These are phyloP conservation scores for Rutstroemia sydowiana DNA, from an alignment of 2,329 filamentous ascomycete species.

Conservation along the genomic window DNA sequence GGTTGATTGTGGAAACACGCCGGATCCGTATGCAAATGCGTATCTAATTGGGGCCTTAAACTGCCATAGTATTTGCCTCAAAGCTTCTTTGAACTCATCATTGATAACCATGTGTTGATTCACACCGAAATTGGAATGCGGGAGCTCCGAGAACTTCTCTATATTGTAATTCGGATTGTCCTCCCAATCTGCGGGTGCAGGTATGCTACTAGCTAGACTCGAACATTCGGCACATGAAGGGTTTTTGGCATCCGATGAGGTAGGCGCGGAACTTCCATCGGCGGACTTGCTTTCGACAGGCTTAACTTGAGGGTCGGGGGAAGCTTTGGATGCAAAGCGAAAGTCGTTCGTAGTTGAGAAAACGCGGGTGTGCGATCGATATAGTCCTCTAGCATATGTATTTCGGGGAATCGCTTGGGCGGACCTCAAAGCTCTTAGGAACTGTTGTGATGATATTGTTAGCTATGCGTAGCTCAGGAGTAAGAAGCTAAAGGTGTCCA, in stretches of 20 bases:
- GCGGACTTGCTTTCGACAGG: conserved; percentile 7
- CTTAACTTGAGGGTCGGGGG: neutral
- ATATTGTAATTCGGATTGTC: conserved; percentile 65
- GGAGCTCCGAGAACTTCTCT: conserved; percentile 67
- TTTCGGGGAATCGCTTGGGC: neutral
- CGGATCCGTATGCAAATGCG: conserved; percentile 94
- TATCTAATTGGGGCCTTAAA: conserved; percentile 92
- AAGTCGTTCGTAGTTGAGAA: neutral
- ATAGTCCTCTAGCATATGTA: neutral
- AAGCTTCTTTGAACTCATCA: conserved; percentile 84
- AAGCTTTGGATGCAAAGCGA: conserved; percentile 13
- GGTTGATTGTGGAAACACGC: conserved; percentile 77
- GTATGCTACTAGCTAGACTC: conserved; percentile 16
- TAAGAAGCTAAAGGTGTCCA: conserved; percentile 8
- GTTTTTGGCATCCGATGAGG: neutral
- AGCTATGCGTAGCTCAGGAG: conserved; percentile 13
- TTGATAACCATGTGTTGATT: conserved; percentile 98
- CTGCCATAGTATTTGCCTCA: conserved; percentile 81
- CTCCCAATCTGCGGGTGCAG: conserved; percentile 51
- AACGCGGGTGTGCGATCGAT: neutral
- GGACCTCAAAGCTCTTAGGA: conserved; percentile 8
- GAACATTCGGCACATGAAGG: conserved; percentile 2
- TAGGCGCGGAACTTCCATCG: neutral
- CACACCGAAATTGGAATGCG: conserved; percentile 75
- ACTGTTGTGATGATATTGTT: conserved; percentile 12